phyloP scores from a whole-genome alignment of 148 eudicot genomes.

The Vaccinium darrowii region DNA sequence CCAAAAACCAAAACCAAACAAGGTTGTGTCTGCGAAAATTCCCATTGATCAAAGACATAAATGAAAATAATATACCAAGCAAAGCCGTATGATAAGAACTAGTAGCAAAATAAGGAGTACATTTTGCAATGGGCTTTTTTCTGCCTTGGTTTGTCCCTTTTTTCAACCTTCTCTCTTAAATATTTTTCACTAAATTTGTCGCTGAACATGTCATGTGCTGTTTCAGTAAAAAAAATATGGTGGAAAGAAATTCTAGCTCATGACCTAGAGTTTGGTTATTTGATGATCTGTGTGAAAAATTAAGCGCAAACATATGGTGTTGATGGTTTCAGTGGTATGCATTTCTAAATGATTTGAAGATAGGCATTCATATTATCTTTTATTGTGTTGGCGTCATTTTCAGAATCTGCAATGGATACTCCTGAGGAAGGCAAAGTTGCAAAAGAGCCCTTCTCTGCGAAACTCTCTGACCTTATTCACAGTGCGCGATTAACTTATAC shows the following conservation, averaged over 20 bases:
- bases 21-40: background rate
- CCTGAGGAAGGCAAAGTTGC: too few relatives aligned
- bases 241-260: background rate
- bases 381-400: background rate
- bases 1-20: too few relatives aligned
- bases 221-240: too few relatives aligned
- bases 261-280: background rate
- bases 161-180: too few relatives aligned
- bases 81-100: too few relatives aligned
- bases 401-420: background rate
- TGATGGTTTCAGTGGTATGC: background rate
- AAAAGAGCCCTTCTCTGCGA: background rate
- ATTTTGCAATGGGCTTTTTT: too few relatives aligned
- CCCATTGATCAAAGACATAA: background rate
- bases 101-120: too few relatives aligned
- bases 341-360: background rate
- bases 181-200: too few relatives aligned
- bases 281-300: background rate
- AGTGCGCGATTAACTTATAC: background rate
- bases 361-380: background rate
- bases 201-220: too few relatives aligned
- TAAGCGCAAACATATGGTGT: background rate
- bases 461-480: too few relatives aligned
- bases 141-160: too few relatives aligned
- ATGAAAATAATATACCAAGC: too few relatives aligned